Evolutionary conservation across 371 early-diverging fungal genomes (phyloP).

Genomic region (Quaeritorhiza haematococci): DNA sequence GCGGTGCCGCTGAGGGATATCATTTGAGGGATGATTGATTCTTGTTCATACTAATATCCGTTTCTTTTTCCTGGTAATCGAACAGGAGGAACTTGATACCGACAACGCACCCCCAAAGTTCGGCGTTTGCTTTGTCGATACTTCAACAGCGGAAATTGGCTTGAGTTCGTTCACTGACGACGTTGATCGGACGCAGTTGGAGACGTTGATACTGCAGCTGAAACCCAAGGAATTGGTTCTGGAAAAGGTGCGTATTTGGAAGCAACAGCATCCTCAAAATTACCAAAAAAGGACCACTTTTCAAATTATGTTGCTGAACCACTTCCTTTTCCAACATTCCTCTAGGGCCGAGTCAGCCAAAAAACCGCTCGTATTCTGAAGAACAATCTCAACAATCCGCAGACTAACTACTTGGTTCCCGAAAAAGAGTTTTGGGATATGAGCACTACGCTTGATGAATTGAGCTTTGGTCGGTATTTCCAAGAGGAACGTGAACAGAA

Average conservation of each 20-base stretch:
- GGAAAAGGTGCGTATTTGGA: slow-evolving; percentile 50
- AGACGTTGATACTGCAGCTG: slow-evolving; percentile 88
- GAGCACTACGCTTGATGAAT: slow-evolving; percentile 60
- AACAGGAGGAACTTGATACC: slow-evolving; percentile 34
- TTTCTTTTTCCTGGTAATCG: not conserved
- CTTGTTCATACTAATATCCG: slow-evolving; percentile 15
- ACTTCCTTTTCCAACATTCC: not conserved
- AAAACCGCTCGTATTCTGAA: slow-evolving; percentile 70
- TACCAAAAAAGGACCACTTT: not conserved
- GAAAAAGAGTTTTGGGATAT: slow-evolving; percentile 83
- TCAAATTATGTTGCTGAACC: not conserved
- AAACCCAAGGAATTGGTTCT: slow-evolving; percentile 85
- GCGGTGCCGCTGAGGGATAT: not conserved
- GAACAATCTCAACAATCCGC: slow-evolving; percentile 51
- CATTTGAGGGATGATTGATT: not conserved
- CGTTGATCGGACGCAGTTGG: slow-evolving; percentile 74
- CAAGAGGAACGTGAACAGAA: too few species aligned
- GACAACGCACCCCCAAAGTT: slow-evolving; percentile 38
- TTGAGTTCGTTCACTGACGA: slow-evolving; percentile 82
- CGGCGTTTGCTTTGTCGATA: slow-evolving; percentile 89
- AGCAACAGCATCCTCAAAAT: slow-evolving; percentile 1
- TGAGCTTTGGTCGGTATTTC: slow-evolving; percentile 67
- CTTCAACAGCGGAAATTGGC: slow-evolving; percentile 87
- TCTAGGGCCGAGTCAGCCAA: slow-evolving; percentile 51
- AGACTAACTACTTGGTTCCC: slow-evolving; percentile 66